These are phyloP conservation scores for Pseudogymnoascus sp. DNA, from an alignment of 2,329 filamentous ascomycete genomes.

Conservation along the genomic window DNA sequence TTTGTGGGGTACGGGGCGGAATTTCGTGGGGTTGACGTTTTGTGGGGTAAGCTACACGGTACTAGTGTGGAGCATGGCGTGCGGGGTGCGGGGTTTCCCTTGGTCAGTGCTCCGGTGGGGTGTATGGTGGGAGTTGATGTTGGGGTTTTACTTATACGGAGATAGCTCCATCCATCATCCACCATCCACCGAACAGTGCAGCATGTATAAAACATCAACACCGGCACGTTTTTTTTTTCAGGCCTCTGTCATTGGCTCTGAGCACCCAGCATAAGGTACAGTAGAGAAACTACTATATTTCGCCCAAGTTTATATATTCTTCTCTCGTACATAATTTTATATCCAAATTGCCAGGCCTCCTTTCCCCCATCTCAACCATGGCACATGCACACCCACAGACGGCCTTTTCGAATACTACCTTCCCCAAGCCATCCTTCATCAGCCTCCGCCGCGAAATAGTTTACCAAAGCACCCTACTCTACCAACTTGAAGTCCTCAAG, in stretches of 20 bases:
- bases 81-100: background rate
- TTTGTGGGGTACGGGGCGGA: background rate
- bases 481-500: slow-evolving; percentile 46
- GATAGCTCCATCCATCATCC: background rate
- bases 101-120: background rate
- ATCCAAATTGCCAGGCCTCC: background rate
- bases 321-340: background rate
- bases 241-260: background rate
- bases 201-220: background rate
- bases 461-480: slow-evolving; percentile 38
- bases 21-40: background rate
- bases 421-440: slow-evolving; percentile 29
- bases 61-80: background rate
- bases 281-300: background rate
- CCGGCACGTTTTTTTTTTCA: background rate
- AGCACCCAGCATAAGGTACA: background rate
- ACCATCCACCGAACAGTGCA: background rate
- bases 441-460: slow-evolving; percentile 34
- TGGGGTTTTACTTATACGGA: background rate
- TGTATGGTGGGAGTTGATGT: background rate
- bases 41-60: background rate
- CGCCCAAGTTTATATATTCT: background rate
- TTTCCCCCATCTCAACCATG: slow-evolving; percentile 21
- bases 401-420: slow-evolving; percentile 31
- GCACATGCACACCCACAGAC: slow-evolving; percentile 34